Evolutionary conservation across 176 grass and related monocot species (phyloP).

Genomic region (Elaeis guineensis): DNA sequence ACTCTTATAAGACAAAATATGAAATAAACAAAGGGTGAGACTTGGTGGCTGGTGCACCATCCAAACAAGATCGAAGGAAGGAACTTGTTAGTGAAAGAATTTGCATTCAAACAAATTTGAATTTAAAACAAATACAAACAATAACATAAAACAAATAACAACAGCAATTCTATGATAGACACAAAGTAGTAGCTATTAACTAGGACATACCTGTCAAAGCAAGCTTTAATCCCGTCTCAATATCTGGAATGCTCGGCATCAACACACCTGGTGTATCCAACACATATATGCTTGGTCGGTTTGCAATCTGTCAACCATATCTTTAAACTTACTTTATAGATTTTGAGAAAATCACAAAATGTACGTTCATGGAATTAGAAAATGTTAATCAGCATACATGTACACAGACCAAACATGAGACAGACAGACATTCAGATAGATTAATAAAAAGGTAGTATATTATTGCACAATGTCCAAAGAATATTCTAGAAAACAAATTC

Average conservation of each 20-base stretch:
- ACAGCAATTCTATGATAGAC: neutral
- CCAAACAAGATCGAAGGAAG: too few relatives aligned
- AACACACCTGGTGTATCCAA: slow-evolving; percentile 94
- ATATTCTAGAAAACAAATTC: too few relatives aligned
- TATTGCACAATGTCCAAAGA: too few relatives aligned
- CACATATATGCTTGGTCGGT: slow-evolving; percentile 89
- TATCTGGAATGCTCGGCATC: slow-evolving; percentile 87
- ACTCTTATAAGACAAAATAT: too few relatives aligned
- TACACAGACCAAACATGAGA: too few relatives aligned
- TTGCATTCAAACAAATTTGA: neutral
- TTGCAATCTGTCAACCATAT: slow-evolving; percentile 69
- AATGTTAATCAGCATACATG: neutral
- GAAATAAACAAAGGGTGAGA: too few relatives aligned
- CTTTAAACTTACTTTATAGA: neutral
- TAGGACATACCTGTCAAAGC: slow-evolving; percentile 63
- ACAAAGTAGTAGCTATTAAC: neutral
- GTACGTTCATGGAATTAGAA: neutral
- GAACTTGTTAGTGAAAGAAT: slow-evolving; percentile 4
- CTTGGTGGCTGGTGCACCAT: too few relatives aligned
- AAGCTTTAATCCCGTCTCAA: slow-evolving; percentile 90
- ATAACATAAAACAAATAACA: neutral
- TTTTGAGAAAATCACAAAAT: too few relatives aligned
- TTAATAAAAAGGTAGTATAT: too few relatives aligned
- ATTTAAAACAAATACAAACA: slow-evolving; percentile 1
- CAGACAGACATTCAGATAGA: too few relatives aligned